These are phyloP conservation scores for Gastrodia elata DNA, from an alignment of 106 monocot species.

Conservation along the genomic window DNA sequence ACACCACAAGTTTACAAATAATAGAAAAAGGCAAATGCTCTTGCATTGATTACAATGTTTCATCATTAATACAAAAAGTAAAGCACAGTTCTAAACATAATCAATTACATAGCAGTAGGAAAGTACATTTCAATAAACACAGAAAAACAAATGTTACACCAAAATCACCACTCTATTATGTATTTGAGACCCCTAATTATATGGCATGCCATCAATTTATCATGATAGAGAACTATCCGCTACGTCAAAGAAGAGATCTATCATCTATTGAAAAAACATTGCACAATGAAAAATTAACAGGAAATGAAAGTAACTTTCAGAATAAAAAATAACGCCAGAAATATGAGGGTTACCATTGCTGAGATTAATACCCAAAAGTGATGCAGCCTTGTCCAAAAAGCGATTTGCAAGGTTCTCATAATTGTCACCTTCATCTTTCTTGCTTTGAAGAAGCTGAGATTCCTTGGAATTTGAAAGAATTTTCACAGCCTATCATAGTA, in stretches of 20 bases:
- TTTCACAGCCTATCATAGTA: constrained; percentile 37
- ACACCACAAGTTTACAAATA: neutral
- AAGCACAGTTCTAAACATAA: neutral
- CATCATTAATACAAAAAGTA: neutral
- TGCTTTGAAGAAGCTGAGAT: constrained; percentile 12
- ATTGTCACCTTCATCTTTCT: constrained; percentile 9
- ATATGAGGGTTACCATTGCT: constrained; percentile 35
- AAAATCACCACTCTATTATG: neutral
- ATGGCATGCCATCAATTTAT: neutral
- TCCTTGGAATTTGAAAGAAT: constrained; percentile 27
- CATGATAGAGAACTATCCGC: constrained; percentile 2
- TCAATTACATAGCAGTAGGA: neutral
- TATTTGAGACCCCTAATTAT: neutral
- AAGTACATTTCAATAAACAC: neutral
- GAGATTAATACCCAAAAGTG: constrained; percentile 30
- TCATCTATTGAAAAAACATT: neutral
- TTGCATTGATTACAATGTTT: neutral
- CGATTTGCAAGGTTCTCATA: constrained; percentile 17
- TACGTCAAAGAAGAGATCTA: neutral
- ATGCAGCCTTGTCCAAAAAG: constrained; percentile 41
- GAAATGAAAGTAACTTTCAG: neutral
- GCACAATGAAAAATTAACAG: neutral
- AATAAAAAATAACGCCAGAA: neutral
- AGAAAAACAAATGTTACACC: neutral
- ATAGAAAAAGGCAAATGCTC: neutral